Evolutionary conservation across 2,329 filamentous ascomycete genomes (phyloP).

Genomic region (Ophiostoma angusticollis): DNA sequence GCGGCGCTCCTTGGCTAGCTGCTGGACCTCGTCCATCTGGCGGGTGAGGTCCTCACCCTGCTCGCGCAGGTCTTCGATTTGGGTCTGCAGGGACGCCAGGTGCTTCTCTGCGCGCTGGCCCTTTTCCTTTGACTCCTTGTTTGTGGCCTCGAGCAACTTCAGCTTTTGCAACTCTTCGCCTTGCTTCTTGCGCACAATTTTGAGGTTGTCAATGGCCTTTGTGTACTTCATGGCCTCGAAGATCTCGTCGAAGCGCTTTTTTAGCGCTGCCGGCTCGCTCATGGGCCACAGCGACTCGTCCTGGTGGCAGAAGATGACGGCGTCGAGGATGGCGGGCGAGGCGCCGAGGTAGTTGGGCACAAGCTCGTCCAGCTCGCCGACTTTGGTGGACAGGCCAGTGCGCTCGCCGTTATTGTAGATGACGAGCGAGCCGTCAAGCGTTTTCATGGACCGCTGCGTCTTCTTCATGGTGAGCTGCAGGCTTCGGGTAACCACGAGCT

Average conservation of each 20-base stretch:
- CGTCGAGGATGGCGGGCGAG: conserved; percentile 77
- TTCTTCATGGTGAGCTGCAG: conserved; percentile 83
- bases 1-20: conserved; percentile 42
- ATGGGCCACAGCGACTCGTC: conserved; percentile 96
- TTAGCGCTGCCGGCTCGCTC: conserved; percentile 72
- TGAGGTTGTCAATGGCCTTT: conserved; percentile 93
- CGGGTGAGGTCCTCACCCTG: conserved; percentile 45
- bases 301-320: conserved; percentile 97
- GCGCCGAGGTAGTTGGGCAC: conserved; percentile 83
- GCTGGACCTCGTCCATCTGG: conserved; percentile 48
- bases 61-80: conserved; percentile 49
- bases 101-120: conserved; percentile 59
- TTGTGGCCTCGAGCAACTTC: conserved; percentile 51
- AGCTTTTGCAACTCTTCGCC: conserved; percentile 60
- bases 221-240: conserved; percentile 96
- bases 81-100: conserved; percentile 48
- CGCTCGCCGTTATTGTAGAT: conserved; percentile 71
- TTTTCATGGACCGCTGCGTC: conserved; percentile 61
- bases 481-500: conserved; percentile 72
- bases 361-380: conserved; percentile 68
- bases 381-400: conserved; percentile 63
- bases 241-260: conserved; percentile 94
- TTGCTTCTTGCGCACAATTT: conserved; percentile 70
- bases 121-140: conserved; percentile 65
- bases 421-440: conserved; percentile 66